Conservation (phyloP, 257 asterid species). For the Datura wrightii region DNA sequence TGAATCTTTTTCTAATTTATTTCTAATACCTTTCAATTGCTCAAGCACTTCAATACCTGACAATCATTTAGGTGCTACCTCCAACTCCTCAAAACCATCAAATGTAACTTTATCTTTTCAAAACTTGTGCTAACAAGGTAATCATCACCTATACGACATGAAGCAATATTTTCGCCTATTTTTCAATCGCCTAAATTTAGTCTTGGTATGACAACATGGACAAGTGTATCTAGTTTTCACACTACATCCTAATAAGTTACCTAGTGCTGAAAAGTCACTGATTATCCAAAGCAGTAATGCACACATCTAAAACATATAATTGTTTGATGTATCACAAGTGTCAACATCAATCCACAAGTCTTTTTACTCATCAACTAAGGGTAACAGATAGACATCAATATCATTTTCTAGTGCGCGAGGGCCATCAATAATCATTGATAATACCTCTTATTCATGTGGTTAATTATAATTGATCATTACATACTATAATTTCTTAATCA, state of each 20-base stretch:
- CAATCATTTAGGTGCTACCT: background rate
- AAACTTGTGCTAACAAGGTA: background rate
- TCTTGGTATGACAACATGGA: background rate
- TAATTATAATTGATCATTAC: too few species aligned
- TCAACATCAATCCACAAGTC: background rate
- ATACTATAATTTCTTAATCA: too few species aligned
- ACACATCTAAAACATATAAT: background rate
- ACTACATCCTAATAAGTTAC: background rate
- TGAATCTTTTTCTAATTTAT: background rate
- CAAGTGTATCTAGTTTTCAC: background rate
- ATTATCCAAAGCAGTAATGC: background rate
- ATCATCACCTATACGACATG: background rate
- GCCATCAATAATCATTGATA: background rate
- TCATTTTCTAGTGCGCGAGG: background rate
- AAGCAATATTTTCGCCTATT: background rate
- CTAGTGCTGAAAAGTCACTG: constrained; percentile 22
- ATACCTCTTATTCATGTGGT: background rate
- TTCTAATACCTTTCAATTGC: background rate
- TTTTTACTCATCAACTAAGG: background rate
- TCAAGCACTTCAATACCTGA: background rate
- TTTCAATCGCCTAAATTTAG: background rate
- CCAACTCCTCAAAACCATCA: background rate
- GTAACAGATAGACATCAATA: background rate
- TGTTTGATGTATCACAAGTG: background rate
- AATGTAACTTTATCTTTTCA: background rate